phyloP scores from a whole-genome alignment of 176 grass and related monocot genomes.

The Aegilops umbellulata region DNA sequence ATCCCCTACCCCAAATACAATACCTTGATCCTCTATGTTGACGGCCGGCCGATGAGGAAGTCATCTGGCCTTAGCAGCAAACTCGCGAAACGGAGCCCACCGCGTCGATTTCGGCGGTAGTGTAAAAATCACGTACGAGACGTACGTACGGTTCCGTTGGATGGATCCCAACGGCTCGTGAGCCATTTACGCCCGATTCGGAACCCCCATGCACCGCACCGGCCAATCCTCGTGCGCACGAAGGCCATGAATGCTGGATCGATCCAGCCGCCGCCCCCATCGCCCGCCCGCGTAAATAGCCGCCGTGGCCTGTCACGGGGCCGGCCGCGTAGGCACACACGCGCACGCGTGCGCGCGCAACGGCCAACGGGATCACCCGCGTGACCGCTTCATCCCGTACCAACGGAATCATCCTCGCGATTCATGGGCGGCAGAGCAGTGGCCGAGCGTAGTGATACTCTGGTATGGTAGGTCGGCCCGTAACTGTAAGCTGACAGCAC shows the following conservation, averaged over 20 bases:
- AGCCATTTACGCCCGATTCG: not conserved
- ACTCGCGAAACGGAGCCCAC: too few relatives aligned
- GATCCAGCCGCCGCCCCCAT: not conserved
- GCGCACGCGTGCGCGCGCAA: not conserved
- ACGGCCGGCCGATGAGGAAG: too few relatives aligned
- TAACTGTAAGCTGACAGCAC: not conserved
- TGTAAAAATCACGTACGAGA: not conserved
- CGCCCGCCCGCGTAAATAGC: constrained; percentile 7
- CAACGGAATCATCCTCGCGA: not conserved
- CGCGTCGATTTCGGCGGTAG: too few relatives aligned
- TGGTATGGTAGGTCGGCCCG: constrained; percentile 1
- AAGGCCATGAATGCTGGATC: constrained; percentile 37
- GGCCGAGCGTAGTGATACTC: too few relatives aligned
- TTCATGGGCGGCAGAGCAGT: constrained; percentile 9
- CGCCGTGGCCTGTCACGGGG: constrained; percentile 11
- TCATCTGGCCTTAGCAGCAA: too few relatives aligned
- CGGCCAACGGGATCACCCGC: constrained; percentile 22
- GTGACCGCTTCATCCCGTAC: not conserved
- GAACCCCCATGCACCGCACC: not conserved
- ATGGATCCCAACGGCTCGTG: not conserved
- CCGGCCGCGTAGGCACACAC: not conserved
- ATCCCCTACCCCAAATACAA: too few relatives aligned
- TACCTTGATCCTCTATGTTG: too few relatives aligned
- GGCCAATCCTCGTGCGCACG: constrained; percentile 23
- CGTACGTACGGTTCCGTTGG: not conserved